Conservation (phyloP, 768 basidiomycete species). For the Podaxis sp. region DNA sequence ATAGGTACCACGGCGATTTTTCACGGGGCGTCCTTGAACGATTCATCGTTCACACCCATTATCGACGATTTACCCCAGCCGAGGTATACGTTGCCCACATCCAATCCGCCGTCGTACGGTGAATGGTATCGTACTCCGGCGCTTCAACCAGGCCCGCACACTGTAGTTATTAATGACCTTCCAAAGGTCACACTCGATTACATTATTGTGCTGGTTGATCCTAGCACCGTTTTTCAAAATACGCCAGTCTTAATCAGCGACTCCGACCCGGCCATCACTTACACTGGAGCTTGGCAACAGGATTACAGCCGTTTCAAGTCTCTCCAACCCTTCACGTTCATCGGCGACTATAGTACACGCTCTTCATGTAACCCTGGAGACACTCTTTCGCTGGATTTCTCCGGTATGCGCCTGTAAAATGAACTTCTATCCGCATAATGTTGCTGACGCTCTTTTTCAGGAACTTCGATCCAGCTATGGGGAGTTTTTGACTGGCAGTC, state of each 20-base stretch:
- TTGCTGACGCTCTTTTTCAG: conserved; percentile 13
- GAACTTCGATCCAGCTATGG: conserved; percentile 24
- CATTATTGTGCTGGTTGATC: conserved; percentile 24
- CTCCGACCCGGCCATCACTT: conserved; percentile 22
- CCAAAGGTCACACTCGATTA: conserved; percentile 25
- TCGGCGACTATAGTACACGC: conserved; percentile 22
- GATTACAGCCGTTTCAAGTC: neutral
- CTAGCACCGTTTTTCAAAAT: conserved; percentile 22
- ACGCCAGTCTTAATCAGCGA: conserved; percentile 27
- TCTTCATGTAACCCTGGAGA: conserved; percentile 18
- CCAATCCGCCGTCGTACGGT: conserved; percentile 11
- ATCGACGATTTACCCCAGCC: conserved; percentile 3
- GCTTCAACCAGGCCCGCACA: conserved; percentile 25
- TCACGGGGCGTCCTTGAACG: conserved; percentile 7
- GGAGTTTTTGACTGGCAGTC: conserved; percentile 27
- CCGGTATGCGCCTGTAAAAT: conserved; percentile 3
- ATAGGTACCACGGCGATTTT: conserved; percentile 5
- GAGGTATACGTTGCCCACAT: neutral
- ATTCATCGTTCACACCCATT: neutral
- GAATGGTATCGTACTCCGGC: conserved; percentile 28
- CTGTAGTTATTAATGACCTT: conserved; percentile 23
- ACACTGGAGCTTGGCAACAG: conserved; percentile 21
- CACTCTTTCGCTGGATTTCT: conserved; percentile 18
- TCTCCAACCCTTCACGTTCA: conserved; percentile 15
- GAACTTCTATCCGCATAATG: neutral